Evolutionary conservation across 2,329 filamentous ascomycete genomes (phyloP).

Genomic region (Escovopsis weberi): DNA sequence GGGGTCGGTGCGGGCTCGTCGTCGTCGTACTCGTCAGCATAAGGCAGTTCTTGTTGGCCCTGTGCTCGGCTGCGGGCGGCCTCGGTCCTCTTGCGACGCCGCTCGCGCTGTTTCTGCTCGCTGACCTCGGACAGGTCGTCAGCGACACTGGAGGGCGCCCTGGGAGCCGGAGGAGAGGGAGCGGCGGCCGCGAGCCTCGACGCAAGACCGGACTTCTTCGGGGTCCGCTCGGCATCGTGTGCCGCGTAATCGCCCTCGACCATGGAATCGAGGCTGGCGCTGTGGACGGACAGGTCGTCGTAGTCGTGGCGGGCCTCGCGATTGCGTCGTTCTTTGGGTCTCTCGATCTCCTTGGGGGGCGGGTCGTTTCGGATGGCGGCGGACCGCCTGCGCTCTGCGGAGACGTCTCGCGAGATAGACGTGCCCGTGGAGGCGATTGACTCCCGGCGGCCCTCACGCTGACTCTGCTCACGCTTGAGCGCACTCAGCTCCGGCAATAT

Average conservation of each 20-base stretch:
- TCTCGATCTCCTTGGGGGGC: slow-evolving; percentile 42
- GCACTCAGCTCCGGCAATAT: slow-evolving; percentile 87
- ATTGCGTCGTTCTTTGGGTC: slow-evolving; percentile 30
- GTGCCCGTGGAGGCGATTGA: slow-evolving; percentile 46
- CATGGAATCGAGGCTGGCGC: slow-evolving; percentile 30
- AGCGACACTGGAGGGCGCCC: slow-evolving; percentile 19
- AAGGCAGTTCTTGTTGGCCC: slow-evolving; percentile 23
- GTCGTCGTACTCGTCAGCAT: slow-evolving; percentile 36
- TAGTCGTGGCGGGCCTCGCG: slow-evolving; percentile 42
- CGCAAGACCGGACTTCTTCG: slow-evolving; percentile 28
- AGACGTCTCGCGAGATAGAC: slow-evolving; percentile 37
- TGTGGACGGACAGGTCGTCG: slow-evolving; percentile 33
- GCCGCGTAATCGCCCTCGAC: slow-evolving; percentile 21
- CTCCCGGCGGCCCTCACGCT: slow-evolving; percentile 53
- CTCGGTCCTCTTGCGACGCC: slow-evolving; percentile 38
- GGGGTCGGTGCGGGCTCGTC: slow-evolving; percentile 38
- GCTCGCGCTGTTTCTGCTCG: slow-evolving; percentile 35
- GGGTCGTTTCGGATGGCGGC: slow-evolving; percentile 7
- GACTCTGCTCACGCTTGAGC: slow-evolving; percentile 79
- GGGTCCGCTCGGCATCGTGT: slow-evolving; percentile 28
- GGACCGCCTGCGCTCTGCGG: slow-evolving; percentile 47
- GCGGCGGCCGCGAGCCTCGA: slow-evolving; percentile 31
- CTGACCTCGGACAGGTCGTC: slow-evolving; percentile 29
- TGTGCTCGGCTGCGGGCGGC: slow-evolving; percentile 29
- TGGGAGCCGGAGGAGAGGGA: slow-evolving; percentile 22